Conservation (phyloP, 495 filamentous ascomycete species). For the Acidomyces sp. region DNA sequence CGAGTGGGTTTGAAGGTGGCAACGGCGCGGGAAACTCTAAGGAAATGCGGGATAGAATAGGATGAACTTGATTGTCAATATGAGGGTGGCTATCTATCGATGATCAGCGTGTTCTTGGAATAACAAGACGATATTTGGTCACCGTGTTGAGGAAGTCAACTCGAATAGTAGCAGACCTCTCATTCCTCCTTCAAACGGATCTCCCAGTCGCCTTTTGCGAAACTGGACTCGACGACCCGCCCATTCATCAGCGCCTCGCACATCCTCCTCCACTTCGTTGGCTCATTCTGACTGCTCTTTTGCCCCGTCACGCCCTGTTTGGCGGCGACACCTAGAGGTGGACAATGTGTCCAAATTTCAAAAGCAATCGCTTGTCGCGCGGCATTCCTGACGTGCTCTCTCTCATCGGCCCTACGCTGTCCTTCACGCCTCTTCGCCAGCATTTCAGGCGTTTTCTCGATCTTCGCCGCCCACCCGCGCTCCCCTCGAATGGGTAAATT, state of each 20-base stretch:
- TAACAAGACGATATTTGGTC: too few relatives aligned
- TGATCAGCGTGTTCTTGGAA: too few relatives aligned
- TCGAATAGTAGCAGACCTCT: background rate
- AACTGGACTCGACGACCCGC: conserved; percentile 29
- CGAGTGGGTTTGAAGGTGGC: conserved; percentile 75
- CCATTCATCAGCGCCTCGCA: conserved; percentile 32
- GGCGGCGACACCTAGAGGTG: background rate
- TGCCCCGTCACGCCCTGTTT: conserved; percentile 7
- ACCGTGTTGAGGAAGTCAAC: too few relatives aligned
- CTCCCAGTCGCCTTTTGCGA: conserved; percentile 39
- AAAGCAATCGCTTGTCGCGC: conserved; percentile 36
- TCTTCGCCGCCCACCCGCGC: conserved; percentile 31
- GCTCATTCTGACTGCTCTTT: background rate
- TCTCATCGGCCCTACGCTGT: conserved; percentile 24
- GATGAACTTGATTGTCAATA: too few relatives aligned
- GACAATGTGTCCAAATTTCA: conserved; percentile 25
- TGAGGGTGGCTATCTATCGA: too few relatives aligned
- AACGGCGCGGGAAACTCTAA: conserved; percentile 65
- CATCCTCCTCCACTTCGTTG: conserved; percentile 17
- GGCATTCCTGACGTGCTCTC: conserved; percentile 33
- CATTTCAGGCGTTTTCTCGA: conserved; percentile 29
- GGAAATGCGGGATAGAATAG: conserved; percentile 39
- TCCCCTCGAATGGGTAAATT: conserved; percentile 35
- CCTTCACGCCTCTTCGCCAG: conserved; percentile 25
- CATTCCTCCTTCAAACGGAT: conserved; percentile 31